Percentiles rank a stretch among this genome's conserved stretches.
Conservation (phyloP, 805 yeast genomes). For the Candida germanica region DNA sequence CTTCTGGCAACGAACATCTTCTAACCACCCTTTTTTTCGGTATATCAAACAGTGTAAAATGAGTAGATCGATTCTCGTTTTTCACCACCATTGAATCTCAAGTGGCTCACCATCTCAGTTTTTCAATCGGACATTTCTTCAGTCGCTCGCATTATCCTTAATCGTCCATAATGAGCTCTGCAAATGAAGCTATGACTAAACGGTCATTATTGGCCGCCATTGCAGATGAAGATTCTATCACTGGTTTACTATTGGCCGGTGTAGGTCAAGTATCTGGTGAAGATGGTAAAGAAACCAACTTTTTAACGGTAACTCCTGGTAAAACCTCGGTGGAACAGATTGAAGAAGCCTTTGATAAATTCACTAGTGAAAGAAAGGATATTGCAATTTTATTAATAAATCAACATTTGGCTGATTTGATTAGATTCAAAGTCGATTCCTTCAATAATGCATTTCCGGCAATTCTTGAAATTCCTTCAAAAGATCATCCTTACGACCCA, state of each 20-base stretch:
- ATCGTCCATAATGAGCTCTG: constrained; percentile 29
- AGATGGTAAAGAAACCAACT: constrained; percentile 72
- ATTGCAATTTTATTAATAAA: constrained; percentile 91
- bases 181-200: constrained; percentile 50
- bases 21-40: no score
- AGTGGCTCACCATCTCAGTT: no score
- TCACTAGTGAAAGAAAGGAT: constrained; percentile 73
- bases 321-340: constrained; percentile 77
- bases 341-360: constrained; percentile 69
- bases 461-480: constrained; percentile 92
- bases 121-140: no score
- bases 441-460: constrained; percentile 95
- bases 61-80: no score
- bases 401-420: constrained; percentile 91
- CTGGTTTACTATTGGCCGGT: constrained; percentile 94
- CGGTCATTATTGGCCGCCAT: constrained; percentile 87
- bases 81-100: no score
- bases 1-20: no score
- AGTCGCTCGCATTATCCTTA: no score
- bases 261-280: constrained; percentile 77
- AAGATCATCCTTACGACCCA: constrained; percentile 98
- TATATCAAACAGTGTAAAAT: no score
- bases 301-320: constrained; percentile 70
- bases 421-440: constrained; percentile 76
- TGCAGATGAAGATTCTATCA: constrained; percentile 97